Evolutionary conservation across 2,329 filamentous ascomycete genomes (phyloP), one percentile per base, ranked within the genome.

Genomic region (Colletotrichum eleusines): DNA sequence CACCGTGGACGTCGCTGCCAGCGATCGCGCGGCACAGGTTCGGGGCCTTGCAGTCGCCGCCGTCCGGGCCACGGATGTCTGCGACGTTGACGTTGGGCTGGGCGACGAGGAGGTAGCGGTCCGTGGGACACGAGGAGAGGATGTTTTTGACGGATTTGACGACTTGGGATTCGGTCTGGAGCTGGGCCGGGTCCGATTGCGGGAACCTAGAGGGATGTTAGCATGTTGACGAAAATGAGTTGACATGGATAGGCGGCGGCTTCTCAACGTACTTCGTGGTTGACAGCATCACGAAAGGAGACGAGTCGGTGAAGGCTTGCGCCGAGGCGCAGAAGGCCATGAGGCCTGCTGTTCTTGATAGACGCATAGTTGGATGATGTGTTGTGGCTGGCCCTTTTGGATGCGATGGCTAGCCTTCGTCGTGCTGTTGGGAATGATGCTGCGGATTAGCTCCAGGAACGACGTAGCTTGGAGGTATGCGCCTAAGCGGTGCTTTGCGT

Each of bases 281-380:
- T 40, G 95, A 98, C 80, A 97, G 91, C 74, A 98, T 84, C 79
- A 97, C 88, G 81, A 97, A 96, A 23, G 96, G 95, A 65, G 94
- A 95, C 2, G 95, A 94, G 81, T 97, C 92, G 73, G 89, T 90
- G 80, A 97, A 96, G 33, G 94, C 95, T 72, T 89, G 84, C 54
- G 87, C 90, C 31, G 86, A 85, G 71, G 88, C 86, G 74, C 88
- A 85, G 76, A 89, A 81, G 74, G 86, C 86, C 77, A 89, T 81
- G 61, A 88, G 78, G 75, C 85, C 80, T 71, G 84, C 81, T 77
- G 86, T 77, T 78, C 82, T 79, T 66, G 85, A 86, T 77, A 86
- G 77, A 84, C 86, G 88, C 89, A 91, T 91, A 73, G 75, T 46
- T 63, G 69, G 42, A 58, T 72, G 63, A 55, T 73, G 69, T 58